These are phyloP conservation scores for Euphrasia arctica DNA, from an alignment of 305 asterid genomes.

Conservation along the genomic window DNA sequence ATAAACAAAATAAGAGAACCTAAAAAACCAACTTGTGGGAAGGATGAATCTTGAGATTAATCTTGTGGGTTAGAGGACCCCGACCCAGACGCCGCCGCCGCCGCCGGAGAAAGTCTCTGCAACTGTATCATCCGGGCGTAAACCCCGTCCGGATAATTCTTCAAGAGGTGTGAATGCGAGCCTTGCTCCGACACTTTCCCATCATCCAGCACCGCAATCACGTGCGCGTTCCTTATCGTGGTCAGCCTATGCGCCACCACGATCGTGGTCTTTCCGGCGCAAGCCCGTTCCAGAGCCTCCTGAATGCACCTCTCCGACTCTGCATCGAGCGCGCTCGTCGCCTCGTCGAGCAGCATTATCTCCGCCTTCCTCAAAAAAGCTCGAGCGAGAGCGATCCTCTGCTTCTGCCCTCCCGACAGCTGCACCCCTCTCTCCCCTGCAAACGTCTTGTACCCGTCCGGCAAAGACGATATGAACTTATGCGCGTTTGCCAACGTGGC, in stretches of 20 bases:
- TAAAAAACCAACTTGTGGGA: constrained; percentile 32
- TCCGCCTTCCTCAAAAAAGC: constrained; percentile 87
- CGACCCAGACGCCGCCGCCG: constrained; percentile 39
- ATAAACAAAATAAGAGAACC: constrained; percentile 38
- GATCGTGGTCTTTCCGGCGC: constrained; percentile 78
- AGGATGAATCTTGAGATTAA: constrained; percentile 18
- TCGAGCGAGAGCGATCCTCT: constrained; percentile 90
- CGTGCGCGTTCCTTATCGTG: constrained; percentile 81
- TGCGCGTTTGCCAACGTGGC: constrained; percentile 85
- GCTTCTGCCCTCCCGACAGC: constrained; percentile 95
- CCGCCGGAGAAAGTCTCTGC: constrained; percentile 66
- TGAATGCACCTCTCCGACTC: constrained; percentile 91
- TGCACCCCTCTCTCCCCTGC: constrained; percentile 89
- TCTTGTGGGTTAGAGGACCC: constrained; percentile 35
- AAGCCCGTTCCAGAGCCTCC: constrained; percentile 80
- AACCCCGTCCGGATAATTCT: constrained; percentile 72
- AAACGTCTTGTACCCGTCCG: constrained; percentile 84
- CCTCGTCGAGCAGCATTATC: constrained; percentile 88
- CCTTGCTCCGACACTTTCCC: constrained; percentile 98
- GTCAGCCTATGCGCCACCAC: constrained; percentile 94
- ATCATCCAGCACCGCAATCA: constrained; percentile 86
- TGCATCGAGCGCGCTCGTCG: constrained; percentile 92
- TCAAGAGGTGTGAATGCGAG: constrained; percentile 82
- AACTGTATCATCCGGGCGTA: constrained; percentile 91
- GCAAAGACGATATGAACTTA: constrained; percentile 83